Evolutionary conservation across 371 early-diverging fungal species (phyloP).

Genomic region (Saksenaea vasiformis): DNA sequence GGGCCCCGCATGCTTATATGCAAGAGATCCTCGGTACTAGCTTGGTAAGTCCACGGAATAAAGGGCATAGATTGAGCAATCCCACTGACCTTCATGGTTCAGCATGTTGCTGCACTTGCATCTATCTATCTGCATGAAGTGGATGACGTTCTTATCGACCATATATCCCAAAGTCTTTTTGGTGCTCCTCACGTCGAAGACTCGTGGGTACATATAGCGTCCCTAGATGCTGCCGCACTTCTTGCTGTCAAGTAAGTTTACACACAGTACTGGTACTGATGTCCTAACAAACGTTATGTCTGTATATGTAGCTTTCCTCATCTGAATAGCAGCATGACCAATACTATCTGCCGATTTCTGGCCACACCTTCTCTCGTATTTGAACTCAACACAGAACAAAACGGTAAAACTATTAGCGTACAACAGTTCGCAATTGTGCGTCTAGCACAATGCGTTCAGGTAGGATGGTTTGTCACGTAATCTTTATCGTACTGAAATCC

Average conservation of each 20-base stretch:
- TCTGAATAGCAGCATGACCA: conserved; percentile 54
- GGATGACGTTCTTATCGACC: conserved; percentile 62
- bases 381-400: conserved; percentile 33
- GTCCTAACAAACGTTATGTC: background rate
- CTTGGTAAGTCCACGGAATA: conserved; percentile 45
- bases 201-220: conserved; percentile 55
- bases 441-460: conserved; percentile 62
- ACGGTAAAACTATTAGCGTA: conserved; percentile 28
- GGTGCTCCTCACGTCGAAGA: conserved; percentile 46
- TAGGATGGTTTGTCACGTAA: conserved; percentile 13
- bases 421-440: conserved; percentile 59
- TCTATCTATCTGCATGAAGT: conserved; percentile 63
- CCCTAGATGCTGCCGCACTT: conserved; percentile 59
- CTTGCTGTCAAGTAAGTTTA: conserved; percentile 60
- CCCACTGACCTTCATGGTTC: background rate
- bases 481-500: background rate
- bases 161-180: conserved; percentile 60
- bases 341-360: conserved; percentile 59
- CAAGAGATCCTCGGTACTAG: conserved; percentile 66
- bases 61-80: background rate
- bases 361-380: conserved; percentile 66
- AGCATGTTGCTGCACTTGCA: conserved; percentile 63
- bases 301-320: conserved; percentile 48
- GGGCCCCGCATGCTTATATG: conserved; percentile 60
- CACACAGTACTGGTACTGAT: background rate